Evolutionary conservation across 441 rosid genomes (phyloP), one percentile per base, ranked within the genome.

Genomic region (Euphorbia corollata): DNA sequence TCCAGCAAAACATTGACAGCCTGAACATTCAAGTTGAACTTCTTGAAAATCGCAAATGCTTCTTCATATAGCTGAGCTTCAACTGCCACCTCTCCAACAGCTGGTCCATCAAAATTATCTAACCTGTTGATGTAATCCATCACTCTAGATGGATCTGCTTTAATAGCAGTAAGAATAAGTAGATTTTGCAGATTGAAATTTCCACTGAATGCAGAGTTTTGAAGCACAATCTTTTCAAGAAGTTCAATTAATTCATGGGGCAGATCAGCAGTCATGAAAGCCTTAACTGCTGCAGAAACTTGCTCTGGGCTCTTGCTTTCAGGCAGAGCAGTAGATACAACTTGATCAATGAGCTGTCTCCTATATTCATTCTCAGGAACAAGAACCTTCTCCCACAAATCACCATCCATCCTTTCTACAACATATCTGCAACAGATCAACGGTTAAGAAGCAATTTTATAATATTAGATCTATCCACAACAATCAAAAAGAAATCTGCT

Each of bases 241-340:
- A 96, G 97, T 85, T 92, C 99, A 77, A 96, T 96, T 61, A 96
- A 84, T 80, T 96, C 99, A 74, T 92, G 99, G 2, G 99, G 99
- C 53, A 96, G 84, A 80, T 96, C 99, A 69, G 99, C 98, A 53
- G 99, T 89, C 99, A 96, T 96, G 81, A 96, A 96, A 77, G 99
- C 99, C 82, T 96, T 92, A 67, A 92, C 99, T 74, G 99, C 94
- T 38, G 97, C 99, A 71, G 99, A 92, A 71, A 96, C 99, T 86
- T 96, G 99, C 62, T 96, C 97, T 61, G 99, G 98, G 70, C 98
- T 96, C 90, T 92, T 92, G 90, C 97, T 96, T 76, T 96, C 99
- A 13, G 99, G 98, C 83, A 96, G 78, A 75, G 99, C 98, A 72
- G 99, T 96, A 55, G 99, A 96, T 34, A 90, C 98, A 67, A 96